These are phyloP conservation scores for Syzygium oleosum DNA, from an alignment of 345 rosid genomes.

Conservation along the genomic window DNA sequence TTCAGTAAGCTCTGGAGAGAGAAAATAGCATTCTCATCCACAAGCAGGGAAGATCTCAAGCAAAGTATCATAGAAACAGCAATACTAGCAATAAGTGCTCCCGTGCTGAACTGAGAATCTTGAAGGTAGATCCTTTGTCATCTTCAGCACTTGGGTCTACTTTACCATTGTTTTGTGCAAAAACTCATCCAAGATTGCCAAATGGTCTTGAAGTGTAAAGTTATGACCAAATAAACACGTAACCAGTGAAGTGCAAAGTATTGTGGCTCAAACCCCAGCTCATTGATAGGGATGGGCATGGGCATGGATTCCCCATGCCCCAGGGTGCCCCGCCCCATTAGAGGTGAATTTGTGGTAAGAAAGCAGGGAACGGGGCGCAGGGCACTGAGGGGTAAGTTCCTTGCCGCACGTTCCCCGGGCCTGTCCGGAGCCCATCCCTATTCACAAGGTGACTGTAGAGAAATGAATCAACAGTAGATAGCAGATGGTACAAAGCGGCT, in stretches of 20 bases:
- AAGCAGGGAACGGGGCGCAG: conserved; percentile 73
- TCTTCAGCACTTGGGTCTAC: conserved; percentile 12
- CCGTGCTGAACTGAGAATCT: conserved; percentile 51
- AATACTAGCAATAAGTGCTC: conserved; percentile 63
- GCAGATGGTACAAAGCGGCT: conserved; percentile 58
- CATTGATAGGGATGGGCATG: no score
- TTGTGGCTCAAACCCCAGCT: no score
- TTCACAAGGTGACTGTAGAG: conserved; percentile 69
- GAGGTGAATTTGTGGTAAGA: conserved; percentile 15
- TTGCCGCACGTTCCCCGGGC: conserved; percentile 46
- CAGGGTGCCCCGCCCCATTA: conserved; percentile 17
- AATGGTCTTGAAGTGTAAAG: conserved; percentile 57
- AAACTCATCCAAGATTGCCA: conserved; percentile 81
- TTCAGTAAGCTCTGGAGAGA: conserved; percentile 83
- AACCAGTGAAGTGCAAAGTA: conserved; percentile 74
- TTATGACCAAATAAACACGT: conserved; percentile 88
- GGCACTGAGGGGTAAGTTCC: conserved; percentile 67
- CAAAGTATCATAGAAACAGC: conserved; percentile 79
- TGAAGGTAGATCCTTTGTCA: conserved; percentile 28
- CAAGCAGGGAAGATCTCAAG: conserved; percentile 74
- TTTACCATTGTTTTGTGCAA: conserved; percentile 48
- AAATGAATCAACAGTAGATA: conserved; percentile 69
- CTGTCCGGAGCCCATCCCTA: conserved; percentile 54
- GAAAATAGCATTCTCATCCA: conserved; percentile 76
- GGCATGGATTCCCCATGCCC: conserved; percentile 10